Evolutionary conservation across 225 moss, liverwort and hornwort genomes (phyloP), one percentile per base, ranked within the genome.

Genomic region (Polytrichum formosum): DNA sequence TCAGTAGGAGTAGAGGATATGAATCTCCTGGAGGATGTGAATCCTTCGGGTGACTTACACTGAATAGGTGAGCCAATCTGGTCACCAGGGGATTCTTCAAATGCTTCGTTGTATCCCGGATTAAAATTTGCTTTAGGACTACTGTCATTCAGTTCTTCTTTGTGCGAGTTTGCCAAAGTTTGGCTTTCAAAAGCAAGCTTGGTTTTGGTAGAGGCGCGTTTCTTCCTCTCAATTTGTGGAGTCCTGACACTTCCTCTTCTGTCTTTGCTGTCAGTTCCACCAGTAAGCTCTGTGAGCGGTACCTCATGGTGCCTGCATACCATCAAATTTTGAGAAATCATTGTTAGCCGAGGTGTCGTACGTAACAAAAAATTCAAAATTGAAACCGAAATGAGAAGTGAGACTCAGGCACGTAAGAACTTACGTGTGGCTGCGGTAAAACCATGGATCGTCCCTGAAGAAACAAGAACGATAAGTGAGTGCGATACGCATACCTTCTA

Each of bases 361-460:
- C 9, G 35, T 46, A 2, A 46, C 46, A 16, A 46, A 37, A 2
- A 13, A 3, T 16, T 13, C 16, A 46, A 46, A 16, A 13, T 4
- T 46, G 10, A 4, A 46, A 46, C 46, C 13, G 4, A 46, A 46
- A 46, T 4, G 46, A 46, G 46, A 13, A 46, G 13, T 46, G 46
- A 46, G 46, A 3, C 0, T 46, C 16, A 46, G 13, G 13, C 46
- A 46, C 16, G 19, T 54, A 56, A 73, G 62, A 20, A 75, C 92
- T 88, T 87, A 91, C 95, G 76, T 77, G 78, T 96, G 96, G 70
- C 88, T 87, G 73, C 82, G 93, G 65, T 93, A 84, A 74, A 96
- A 93, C 96, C 96, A 96, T 5, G 91, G 91, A 72, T 96, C 92
- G 67, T 96, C 91, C 79, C 96, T 96, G 90, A 64, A 83, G 35